Percentiles rank a stretch among this genome's conserved stretches.
Evolutionary conservation across 768 basidiomycete genomes (phyloP).

Genomic region (Termitomyces sp.): DNA sequence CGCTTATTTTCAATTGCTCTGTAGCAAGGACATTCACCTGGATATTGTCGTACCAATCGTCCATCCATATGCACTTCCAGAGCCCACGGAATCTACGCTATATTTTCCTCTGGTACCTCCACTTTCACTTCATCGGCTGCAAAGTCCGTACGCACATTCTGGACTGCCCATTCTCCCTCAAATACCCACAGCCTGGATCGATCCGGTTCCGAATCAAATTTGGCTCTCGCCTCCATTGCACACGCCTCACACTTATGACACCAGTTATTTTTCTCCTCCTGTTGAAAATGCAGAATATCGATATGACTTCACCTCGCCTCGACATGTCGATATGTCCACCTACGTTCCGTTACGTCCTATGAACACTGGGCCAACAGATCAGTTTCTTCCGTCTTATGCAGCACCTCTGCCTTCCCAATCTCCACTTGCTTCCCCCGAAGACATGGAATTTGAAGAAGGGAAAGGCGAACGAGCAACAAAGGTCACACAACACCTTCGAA

Average conservation of each 20-base stretch:
- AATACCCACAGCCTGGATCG: slow-evolving; percentile 31
- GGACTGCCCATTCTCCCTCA: slow-evolving; percentile 32
- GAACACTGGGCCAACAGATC: slow-evolving; percentile 8
- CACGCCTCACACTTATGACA: slow-evolving; percentile 25
- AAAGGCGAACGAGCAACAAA: slow-evolving; percentile 58
- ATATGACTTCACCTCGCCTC: slow-evolving; percentile 30
- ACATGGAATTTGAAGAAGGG: slow-evolving; percentile 43
- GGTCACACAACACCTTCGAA: slow-evolving; percentile 52
- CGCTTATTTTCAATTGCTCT: neutral
- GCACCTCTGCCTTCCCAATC: slow-evolving; percentile 12
- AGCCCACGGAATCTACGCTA: slow-evolving; percentile 20
- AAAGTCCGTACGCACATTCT: slow-evolving; percentile 30
- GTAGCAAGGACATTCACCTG: slow-evolving; percentile 67
- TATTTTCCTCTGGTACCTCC: slow-evolving; percentile 16
- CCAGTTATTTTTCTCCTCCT: slow-evolving; percentile 20
- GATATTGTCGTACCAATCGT: slow-evolving; percentile 59
- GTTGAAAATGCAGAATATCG: slow-evolving; percentile 17
- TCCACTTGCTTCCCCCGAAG: neutral
- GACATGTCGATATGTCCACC: slow-evolving; percentile 9
- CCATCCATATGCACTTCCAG: slow-evolving; percentile 50
- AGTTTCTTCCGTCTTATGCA: slow-evolving; percentile 11
- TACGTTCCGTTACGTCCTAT: slow-evolving; percentile 10
- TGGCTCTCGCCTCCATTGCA: slow-evolving; percentile 39
- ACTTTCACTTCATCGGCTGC: slow-evolving; percentile 17
- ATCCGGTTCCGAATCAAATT: slow-evolving; percentile 36